Evolutionary conservation across 768 basidiomycete species (phyloP).

Genomic region (Polyporus arcularius): DNA sequence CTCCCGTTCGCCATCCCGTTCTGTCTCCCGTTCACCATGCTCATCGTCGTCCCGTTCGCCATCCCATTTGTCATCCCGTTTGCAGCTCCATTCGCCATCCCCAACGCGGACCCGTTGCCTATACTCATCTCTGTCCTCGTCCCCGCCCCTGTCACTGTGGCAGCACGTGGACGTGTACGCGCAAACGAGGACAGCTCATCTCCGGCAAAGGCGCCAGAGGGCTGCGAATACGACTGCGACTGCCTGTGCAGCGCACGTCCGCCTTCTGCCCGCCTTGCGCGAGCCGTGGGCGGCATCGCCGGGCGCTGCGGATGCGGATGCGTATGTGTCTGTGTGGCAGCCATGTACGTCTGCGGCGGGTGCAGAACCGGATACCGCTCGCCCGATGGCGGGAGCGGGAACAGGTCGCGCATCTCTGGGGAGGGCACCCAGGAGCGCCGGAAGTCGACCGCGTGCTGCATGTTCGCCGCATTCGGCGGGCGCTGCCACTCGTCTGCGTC

Average conservation of each 20-base stretch:
- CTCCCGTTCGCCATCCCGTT: too few species aligned
- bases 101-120: background rate
- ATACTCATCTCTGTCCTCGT: background rate
- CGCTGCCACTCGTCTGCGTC: too few species aligned
- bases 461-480: slow-evolving; percentile 16
- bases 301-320: background rate
- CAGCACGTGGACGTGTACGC: background rate
- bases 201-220: too few species aligned
- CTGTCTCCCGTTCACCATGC: too few species aligned
- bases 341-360: background rate
- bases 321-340: background rate
- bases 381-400: background rate
- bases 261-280: background rate
- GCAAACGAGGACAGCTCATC: too few species aligned
- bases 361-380: slow-evolving; percentile 1
- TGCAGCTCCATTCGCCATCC: too few species aligned
- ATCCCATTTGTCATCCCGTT: too few species aligned
- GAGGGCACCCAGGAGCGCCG: slow-evolving; percentile 22
- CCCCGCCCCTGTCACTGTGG: background rate
- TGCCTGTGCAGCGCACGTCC: too few species aligned
- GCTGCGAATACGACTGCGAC: too few species aligned
- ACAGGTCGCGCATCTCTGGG: slow-evolving; percentile 2
- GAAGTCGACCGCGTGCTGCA: slow-evolving; percentile 18
- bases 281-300: background rate
- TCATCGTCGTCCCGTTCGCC: too few species aligned